Percentiles rank a stretch among this genome's conserved stretches.
Evolutionary conservation across 352 stramenopile genomes (phyloP).

Genomic region (Aphanomyces euteiches): DNA sequence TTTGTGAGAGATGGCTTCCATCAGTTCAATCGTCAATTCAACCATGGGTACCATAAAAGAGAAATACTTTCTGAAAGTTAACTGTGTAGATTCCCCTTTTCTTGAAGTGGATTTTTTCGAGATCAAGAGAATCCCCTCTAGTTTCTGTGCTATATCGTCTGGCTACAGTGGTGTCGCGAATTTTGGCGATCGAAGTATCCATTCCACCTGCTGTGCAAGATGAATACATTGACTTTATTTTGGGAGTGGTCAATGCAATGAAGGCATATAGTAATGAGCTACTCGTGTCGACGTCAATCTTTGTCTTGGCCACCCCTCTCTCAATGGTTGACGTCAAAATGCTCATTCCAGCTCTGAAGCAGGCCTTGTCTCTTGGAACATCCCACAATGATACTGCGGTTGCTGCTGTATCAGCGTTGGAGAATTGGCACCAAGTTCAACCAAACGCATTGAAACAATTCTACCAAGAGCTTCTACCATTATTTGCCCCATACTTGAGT

Average conservation of each 20-base stretch:
- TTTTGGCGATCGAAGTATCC: conserved; percentile 19
- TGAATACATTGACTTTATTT: conserved; percentile 51
- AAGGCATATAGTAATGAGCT: conserved; percentile 77
- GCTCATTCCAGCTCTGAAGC: conserved; percentile 41
- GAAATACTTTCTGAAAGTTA: conserved; percentile 7
- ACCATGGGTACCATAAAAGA: conserved; percentile 45
- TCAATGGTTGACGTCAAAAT: conserved; percentile 38
- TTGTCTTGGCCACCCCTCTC: conserved; percentile 54
- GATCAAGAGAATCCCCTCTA: conserved; percentile 39
- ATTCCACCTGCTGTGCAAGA: conserved; percentile 31
- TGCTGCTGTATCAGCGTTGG: conserved; percentile 50
- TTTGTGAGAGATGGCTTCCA: conserved; percentile 53
- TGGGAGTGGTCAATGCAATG: conserved; percentile 44
- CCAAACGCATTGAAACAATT: conserved; percentile 36
- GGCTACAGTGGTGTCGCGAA: conserved; percentile 39
- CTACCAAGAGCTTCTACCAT: conserved; percentile 44
- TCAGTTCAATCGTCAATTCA: conserved; percentile 35
- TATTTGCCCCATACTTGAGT: conserved; percentile 53
- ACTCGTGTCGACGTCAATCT: conserved; percentile 53
- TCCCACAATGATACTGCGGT: conserved; percentile 61
- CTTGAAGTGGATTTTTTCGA: conserved; percentile 39
- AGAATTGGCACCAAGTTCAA: conserved; percentile 48
- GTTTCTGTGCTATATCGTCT: conserved; percentile 66
- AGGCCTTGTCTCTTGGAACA: conserved; percentile 55
- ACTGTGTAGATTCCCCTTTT: conserved; percentile 29